Base-by-base conservation (phyloP, 2,329 filamentous ascomycete species). In the Claviceps pusilla region DNA sequence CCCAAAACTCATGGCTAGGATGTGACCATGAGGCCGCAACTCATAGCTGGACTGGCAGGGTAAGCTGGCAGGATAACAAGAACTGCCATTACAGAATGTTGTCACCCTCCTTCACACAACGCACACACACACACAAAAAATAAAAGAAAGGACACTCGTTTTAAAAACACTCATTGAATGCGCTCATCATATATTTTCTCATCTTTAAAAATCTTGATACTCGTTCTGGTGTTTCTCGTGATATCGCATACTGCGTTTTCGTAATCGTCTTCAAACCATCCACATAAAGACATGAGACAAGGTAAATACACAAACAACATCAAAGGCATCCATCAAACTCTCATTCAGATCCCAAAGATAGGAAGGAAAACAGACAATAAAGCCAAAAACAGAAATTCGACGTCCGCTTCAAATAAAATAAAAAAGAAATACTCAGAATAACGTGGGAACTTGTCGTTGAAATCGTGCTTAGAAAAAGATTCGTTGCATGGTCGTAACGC, bases 381-480 rank as follows among this genome's bases (percentile, higher is more conserved):
- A 43, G 19, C 31, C 4, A 28, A 3, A 16, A 11, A n/a, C 14
- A 16, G n/a, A 7, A 52, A 48, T 47, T 55, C 28, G 33, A 42
- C 35, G 19, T 47, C 35, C 37, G 48, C 24, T 52, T 49, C 42
- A 24, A 24, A 28, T 47, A 33, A 47, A 39, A 43, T 14, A 35
- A 35, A 28, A 19, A 45, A 24, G 51, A 24, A 51, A 49, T 37
- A 43, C 35, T 29, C 31, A 37, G 19, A 31, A 46, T 39, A 51
- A 54, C 47, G 28, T 53, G 50, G 55, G 55, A 58, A 55, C 14
- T 14, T 55, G 57, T 73, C 68, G 68, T 70, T 69, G 66, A 70
- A 70, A 45, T 60, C 58, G 49, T 60, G 48, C 45, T 37, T 47
- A 41, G 28, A 55, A 58, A 61, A 37, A 11, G 11, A 33, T 33